These are phyloP conservation scores for Furcasterigmium sp. DNA, from an alignment of 2,329 filamentous ascomycete genomes.

Conservation along the genomic window DNA sequence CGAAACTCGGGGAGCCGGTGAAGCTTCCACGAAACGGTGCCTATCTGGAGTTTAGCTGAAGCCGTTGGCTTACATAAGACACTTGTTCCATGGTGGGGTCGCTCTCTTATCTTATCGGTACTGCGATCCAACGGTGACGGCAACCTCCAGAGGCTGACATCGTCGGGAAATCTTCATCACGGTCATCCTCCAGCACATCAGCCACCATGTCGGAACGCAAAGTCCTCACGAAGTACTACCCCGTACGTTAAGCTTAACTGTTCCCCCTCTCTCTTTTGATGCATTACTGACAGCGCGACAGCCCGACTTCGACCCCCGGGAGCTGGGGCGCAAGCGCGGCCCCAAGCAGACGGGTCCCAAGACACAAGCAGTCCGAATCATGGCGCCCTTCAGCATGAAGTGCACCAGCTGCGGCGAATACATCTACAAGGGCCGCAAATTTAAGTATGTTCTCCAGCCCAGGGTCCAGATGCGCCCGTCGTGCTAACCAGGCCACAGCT, in stretches of 20 bases:
- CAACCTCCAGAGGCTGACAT: too few species aligned
- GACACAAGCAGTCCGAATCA: conserved; percentile 80
- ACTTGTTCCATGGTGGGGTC: background rate
- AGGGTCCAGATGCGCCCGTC: too few species aligned
- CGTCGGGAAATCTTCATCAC: background rate
- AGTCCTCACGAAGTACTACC: conserved; percentile 49
- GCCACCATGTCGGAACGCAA: conserved; percentile 78
- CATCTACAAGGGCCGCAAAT: conserved; percentile 90
- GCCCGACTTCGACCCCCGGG: conserved; percentile 85
- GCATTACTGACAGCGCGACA: conserved; percentile 33
- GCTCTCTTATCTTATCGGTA: background rate
- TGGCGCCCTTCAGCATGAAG: conserved; percentile 82
- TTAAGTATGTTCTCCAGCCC: conserved; percentile 49
- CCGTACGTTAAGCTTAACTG: background rate
- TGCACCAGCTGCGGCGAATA: conserved; percentile 55
- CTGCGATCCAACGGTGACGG: too few species aligned
- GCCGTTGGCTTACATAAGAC: too few species aligned
- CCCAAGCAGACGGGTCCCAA: conserved; percentile 72
- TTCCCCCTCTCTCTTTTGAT: background rate
- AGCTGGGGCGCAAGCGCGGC: conserved; percentile 64
- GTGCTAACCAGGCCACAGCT: conserved; percentile 21
- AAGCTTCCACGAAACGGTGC: conserved; percentile 1
- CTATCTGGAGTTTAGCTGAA: too few species aligned
- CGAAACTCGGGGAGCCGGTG: conserved; percentile 1
- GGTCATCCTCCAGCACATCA: background rate